These are phyloP conservation scores for Wickerhamiella nectarea DNA, from an alignment of 805 yeast species.

Conservation along the genomic window DNA sequence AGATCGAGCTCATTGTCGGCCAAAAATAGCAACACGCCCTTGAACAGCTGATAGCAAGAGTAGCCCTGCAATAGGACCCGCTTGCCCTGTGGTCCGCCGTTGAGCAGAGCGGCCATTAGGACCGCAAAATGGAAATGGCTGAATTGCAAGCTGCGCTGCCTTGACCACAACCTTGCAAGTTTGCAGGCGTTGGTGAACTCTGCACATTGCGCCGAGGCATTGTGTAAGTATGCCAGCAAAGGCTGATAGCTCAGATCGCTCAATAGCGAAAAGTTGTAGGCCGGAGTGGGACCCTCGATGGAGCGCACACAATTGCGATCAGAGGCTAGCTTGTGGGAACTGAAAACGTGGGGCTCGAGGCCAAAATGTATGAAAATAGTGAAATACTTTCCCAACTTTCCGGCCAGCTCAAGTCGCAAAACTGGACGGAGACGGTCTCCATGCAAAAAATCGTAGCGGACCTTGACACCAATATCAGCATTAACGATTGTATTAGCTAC, in stretches of 20 bases:
- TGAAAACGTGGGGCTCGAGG: slow-evolving; percentile 58
- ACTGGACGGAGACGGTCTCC: slow-evolving; percentile 71
- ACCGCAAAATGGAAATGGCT: slow-evolving; percentile 84
- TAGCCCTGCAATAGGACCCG: slow-evolving; percentile 73
- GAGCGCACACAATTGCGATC: slow-evolving; percentile 65
- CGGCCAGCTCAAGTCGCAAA: slow-evolving; percentile 34
- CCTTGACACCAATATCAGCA: slow-evolving; percentile 35
- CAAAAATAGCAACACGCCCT: slow-evolving; percentile 68
- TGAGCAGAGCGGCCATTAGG: slow-evolving; percentile 64
- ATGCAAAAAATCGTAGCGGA: slow-evolving; percentile 57
- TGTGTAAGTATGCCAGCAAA: slow-evolving; percentile 62
- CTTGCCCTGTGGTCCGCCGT: slow-evolving; percentile 62
- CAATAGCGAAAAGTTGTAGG: slow-evolving; percentile 70
- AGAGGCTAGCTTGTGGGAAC: slow-evolving; percentile 60
- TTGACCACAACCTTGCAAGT: slow-evolving; percentile 79
- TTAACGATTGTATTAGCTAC: slow-evolving; percentile 48
- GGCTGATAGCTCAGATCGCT: slow-evolving; percentile 55
- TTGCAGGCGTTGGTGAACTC: slow-evolving; percentile 78
- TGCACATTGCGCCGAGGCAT: slow-evolving; percentile 40
- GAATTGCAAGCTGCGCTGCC: slow-evolving; percentile 69
- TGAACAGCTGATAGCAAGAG: slow-evolving; percentile 85
- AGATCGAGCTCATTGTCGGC: slow-evolving; percentile 34
- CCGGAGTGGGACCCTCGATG: slow-evolving; percentile 48
- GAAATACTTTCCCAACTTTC: slow-evolving; percentile 32
- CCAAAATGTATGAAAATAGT: slow-evolving; percentile 61